Base-by-base conservation (phyloP, 495 filamentous ascomycete genomes). In the Talaromyces borbonicus region DNA sequence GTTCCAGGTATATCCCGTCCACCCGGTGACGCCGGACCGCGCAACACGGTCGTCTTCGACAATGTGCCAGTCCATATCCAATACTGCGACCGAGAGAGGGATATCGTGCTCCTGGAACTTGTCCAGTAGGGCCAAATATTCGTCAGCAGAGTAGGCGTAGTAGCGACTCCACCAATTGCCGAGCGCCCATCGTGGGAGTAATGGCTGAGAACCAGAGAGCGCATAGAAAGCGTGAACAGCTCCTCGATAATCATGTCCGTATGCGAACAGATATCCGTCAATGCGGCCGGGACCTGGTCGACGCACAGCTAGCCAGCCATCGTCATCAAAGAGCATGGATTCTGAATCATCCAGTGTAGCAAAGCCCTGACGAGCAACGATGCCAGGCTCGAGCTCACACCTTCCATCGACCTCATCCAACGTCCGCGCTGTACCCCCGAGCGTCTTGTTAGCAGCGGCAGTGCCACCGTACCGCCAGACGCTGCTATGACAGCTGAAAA, bases 141-240 rank as follows among this genome's bases (percentile, higher is more conserved):
- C 75, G 12, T 64, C 49, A 5, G 56, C 59, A 1, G 53, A 53
- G 51, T 78, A 81, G 1, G 61, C 62, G 52, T 80, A 67, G 53
- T 79, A 81, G 8, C 77, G 63, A 20, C 71, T 75, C 75, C 75
- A 81, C 77, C 77, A 81, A 49, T 81, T 81, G 0, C 77, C 77
- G n/a, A 81, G 56, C 0, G 69, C 62, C 60, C 64, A 81, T 8
- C 76, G 67, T 0, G 77, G 77, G 3, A 81, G 54, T 4, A 74
- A 23, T 7, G 77, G 75, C 52, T 79, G 75, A 4, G 52, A 56
- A 4, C 77, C 77, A 0, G 76, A 78, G 3, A 81, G 39, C 5
- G 63, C 62, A 54, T 77, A 78, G 19, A 77, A 72, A 20, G 69
- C 73, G 46, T 67, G 66, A 47, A 81, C 67, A 20, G 77, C 75